Evolutionary conservation across 305 asterid genomes (phyloP).

Genomic region (Fraxinus platypoda): DNA sequence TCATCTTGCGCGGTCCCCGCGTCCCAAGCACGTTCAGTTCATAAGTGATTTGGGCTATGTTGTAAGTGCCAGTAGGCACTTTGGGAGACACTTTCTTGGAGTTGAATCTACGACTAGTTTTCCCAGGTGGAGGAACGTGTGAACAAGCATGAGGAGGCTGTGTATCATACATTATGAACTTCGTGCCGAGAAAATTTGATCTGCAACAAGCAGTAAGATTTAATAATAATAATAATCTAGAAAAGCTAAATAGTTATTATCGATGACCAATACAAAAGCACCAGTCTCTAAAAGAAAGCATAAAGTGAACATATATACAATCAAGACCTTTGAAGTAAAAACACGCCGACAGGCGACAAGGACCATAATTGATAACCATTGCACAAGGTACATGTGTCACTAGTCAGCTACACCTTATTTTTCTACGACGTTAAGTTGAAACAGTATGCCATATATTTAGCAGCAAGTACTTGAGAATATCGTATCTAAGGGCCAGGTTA

Average conservation of each 20-base stretch:
- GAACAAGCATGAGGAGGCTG: neutral
- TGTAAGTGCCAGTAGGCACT: slow-evolving; percentile 54
- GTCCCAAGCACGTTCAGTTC: slow-evolving; percentile 68
- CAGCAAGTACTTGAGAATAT: neutral
- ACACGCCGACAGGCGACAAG: neutral
- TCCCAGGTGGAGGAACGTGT: neutral
- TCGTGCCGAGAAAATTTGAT: slow-evolving; percentile 14
- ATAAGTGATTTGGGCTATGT: slow-evolving; percentile 50
- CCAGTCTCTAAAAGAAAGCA: neutral
- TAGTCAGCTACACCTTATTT: neutral
- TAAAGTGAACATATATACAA: neutral
- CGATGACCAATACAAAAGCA: neutral
- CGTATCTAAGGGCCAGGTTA: neutral
- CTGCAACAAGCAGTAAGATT: slow-evolving; percentile 1
- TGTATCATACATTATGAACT: neutral
- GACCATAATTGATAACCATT: neutral
- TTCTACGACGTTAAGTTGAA: neutral
- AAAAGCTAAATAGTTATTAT: neutral
- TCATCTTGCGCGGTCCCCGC: slow-evolving; percentile 60
- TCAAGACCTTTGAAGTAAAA: neutral
- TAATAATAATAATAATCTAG: neutral
- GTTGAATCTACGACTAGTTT: slow-evolving; percentile 12
- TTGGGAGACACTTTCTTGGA: slow-evolving; percentile 62
- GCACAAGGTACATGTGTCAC: neutral
- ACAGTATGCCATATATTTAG: neutral